Evolutionary conservation across 306 rosid species (phyloP), one percentile per base, ranked within the genome.

Genomic region (Vicia faba): DNA sequence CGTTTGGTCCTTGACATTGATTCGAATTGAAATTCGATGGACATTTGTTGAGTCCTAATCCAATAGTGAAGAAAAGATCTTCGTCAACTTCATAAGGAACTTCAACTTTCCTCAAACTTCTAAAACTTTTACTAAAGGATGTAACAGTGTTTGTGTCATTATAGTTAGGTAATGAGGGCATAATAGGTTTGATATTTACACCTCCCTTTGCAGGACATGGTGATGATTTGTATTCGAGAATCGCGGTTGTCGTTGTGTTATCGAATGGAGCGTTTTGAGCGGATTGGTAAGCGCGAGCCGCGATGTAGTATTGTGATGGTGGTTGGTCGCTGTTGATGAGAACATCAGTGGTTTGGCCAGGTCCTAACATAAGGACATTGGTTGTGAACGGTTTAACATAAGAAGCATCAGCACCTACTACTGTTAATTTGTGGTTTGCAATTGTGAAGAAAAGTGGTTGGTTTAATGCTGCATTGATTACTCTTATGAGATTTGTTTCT

Each of bases 331-430:
- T 97, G 57, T 60, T 57, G 79, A 93, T 86, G 45, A 93, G 83
- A 5, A 93, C 98, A 53, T 93, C 98, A 9, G 98, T 93, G 82
- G 98, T 93, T 59, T 93, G 98, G 15, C 98, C 98, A 1, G 98
- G 98, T 31, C 97, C 97, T 2, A 93, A 72, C 98, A 93, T 88
- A 45, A 93, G 66, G 46, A 81, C 82, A 0, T 29, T 39, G 66
- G 97, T 89, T 61, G 91, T 87, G 83, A 93, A 93, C 10, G 97
- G 98, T 51, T 93, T 93, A 1, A 83, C 63, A 80, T 93, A 93
- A 4, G 98, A 83, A 60, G 98, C 97, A 25, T 93, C 98, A 3
- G 98, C 98, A 1, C 95, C 84, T 1, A 93, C 98, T 48, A 93
- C 97, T 4, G 82, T 93, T 28, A 93, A 61, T 35, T 76, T 85